Base-by-base conservation (phyloP, 2,329 filamentous ascomycete species). In the Trichophyton rubrum region DNA sequence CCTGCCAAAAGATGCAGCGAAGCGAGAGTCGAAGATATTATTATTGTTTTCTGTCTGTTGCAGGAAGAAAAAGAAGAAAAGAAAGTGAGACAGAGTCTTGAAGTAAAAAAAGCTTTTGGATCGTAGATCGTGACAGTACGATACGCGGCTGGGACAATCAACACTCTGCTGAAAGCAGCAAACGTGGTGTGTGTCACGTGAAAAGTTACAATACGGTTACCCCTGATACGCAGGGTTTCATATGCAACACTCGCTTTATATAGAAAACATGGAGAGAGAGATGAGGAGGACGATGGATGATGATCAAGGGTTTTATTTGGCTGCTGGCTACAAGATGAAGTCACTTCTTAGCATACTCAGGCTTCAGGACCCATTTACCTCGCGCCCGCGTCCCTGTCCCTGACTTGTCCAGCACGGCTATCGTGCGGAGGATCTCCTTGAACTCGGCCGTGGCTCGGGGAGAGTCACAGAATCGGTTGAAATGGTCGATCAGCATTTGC, bases 401-500 rank as follows among this genome's bases (percentile, higher is more conserved):
- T 3, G 78, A 79, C 66, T 76, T 79, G 68, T 89, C 82, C 70
- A 95, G 73, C 59, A 78, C 82, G 0, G 92, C 92, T 67, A 96
- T 87, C 63, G 79, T 79, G 66, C 88, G 85, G 60, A 97, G 75
- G 66, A 90, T 90, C 67, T 82, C 80, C 74, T 90, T 92, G 71
- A 97, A 97, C 71, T 90, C 87, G 17, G 84, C 82, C 58, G 85
- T 86, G 63, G 88, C 82, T 63, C 83, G 81, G 27, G 80, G 74
- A 49, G 84, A 88, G 22, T 81, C 82, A 69, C 90, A 95, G 68
- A 85, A 88, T 13, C 83, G 83, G 72, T 91, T 89, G 73, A 96
- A 97, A 68, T 96, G 90, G 68, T 95, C 88, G 24, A 96, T 87
- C 51, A 96, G 74, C 79, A 90, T 86, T 75, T 95, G 90, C 47